Evolutionary conservation across 148 eudicot species (phyloP).

Genomic region (Selenicereus undatus): DNA sequence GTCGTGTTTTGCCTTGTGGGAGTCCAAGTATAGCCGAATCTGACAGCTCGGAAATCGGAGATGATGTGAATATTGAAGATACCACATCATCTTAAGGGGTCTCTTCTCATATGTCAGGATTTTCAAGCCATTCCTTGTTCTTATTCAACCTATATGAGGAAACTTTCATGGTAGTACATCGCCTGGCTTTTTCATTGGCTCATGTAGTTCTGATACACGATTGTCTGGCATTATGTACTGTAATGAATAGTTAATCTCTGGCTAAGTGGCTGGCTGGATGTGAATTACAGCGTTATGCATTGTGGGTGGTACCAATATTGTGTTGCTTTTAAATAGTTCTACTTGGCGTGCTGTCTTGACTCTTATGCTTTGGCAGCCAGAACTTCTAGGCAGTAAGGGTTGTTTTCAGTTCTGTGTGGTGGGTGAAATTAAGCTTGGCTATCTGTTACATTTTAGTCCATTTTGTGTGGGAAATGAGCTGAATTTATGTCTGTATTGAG

Average conservation of each 20-base stretch:
- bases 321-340: neutral
- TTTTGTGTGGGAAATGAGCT: neutral
- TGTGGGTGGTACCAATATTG: neutral
- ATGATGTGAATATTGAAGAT: slow-evolving; percentile 29
- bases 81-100: slow-evolving; percentile 15
- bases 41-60: slow-evolving; percentile 20
- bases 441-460: neutral
- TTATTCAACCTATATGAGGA: neutral
- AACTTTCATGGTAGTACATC: neutral
- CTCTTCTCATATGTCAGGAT: neutral
- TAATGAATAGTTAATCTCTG: neutral
- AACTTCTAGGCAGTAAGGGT: neutral
- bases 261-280: too few relatives aligned
- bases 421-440: too few relatives aligned
- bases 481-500: too few relatives aligned
- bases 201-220: neutral
- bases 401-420: too few relatives aligned
- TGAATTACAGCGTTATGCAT: neutral
- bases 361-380: neutral
- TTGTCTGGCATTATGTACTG: neutral
- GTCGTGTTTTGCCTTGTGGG: slow-evolving; percentile 48
- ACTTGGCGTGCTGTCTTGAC: neutral
- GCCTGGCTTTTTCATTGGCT: neutral
- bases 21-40: slow-evolving; percentile 26
- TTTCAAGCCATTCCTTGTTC: neutral